Conservation (phyloP, 371 early-diverging fungal genomes). For the Mortierella sp. region DNA sequence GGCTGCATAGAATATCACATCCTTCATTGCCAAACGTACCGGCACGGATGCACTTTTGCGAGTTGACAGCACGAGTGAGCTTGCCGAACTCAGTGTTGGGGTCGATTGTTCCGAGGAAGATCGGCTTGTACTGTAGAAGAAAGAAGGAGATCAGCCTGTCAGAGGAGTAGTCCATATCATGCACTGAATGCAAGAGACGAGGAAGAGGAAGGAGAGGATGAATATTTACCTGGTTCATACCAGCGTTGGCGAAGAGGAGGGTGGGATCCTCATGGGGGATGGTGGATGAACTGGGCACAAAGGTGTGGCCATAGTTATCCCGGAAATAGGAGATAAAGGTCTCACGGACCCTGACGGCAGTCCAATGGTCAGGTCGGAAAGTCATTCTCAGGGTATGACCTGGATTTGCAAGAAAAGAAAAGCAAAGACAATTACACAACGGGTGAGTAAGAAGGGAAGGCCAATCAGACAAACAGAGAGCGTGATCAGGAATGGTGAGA, state of each 20-base stretch:
- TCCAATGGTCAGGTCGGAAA: slow-evolving; percentile 71
- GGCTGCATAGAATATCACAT: neutral
- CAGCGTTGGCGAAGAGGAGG: slow-evolving; percentile 99
- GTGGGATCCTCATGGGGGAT: slow-evolving; percentile 98
- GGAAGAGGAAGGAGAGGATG: neutral
- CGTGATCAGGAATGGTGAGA: neutral
- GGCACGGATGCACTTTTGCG: slow-evolving; percentile 99
- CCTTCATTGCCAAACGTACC: slow-evolving; percentile 64
- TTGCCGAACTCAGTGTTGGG: slow-evolving; percentile 91
- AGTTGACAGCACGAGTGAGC: slow-evolving; percentile 94
- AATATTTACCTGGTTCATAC: slow-evolving; percentile 96
- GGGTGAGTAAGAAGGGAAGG: neutral
- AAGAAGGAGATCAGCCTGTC: no score
- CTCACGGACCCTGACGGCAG: slow-evolving; percentile 84
- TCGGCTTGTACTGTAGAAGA: slow-evolving; percentile 89
- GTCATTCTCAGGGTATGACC: slow-evolving; percentile 27
- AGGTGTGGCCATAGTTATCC: slow-evolving; percentile 80
- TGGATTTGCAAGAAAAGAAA: neutral
- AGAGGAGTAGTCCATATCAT: no score
- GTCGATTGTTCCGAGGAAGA: slow-evolving; percentile 97
- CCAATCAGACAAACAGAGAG: neutral
- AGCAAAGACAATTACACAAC: neutral
- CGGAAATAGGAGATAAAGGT: slow-evolving; percentile 95
- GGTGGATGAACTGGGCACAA: slow-evolving; percentile 92
- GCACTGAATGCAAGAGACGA: neutral